These are phyloP conservation scores for Globisporangium barbulae DNA, from an alignment of 352 stramenopile species.

Conservation along the genomic window DNA sequence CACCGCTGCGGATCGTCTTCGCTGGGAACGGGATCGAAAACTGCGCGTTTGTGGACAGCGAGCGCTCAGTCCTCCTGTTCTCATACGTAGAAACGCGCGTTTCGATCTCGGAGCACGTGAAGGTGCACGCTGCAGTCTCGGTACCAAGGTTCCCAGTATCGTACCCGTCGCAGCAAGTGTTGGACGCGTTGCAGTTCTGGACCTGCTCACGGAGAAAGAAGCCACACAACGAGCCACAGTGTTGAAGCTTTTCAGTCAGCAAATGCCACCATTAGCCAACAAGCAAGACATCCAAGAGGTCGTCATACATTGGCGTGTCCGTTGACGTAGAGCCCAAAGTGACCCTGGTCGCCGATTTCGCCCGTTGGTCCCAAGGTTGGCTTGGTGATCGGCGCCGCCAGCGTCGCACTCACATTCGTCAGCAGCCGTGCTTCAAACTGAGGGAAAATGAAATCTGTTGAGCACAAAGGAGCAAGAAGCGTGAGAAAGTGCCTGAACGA, in stretches of 20 bases:
- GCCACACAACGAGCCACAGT: background rate
- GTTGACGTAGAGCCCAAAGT: conserved; percentile 89
- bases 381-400: conserved; percentile 25
- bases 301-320: conserved; percentile 68
- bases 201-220: conserved; percentile 33
- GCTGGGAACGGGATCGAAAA: conserved; percentile 36
- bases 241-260: background rate
- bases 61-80: conserved; percentile 34
- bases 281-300: background rate
- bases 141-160: conserved; percentile 2
- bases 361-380: conserved; percentile 78
- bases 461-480: background rate
- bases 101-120: conserved; percentile 46
- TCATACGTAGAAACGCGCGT: conserved; percentile 30
- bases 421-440: conserved; percentile 69
- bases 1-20: conserved; percentile 35
- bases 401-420: conserved; percentile 62
- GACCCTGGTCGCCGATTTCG: conserved; percentile 85
- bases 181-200: conserved; percentile 89
- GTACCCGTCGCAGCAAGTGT: conserved; percentile 84
- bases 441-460: conserved; percentile 73
- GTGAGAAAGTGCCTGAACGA: background rate
- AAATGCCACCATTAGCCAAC: background rate
- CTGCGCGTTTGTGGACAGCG: conserved; percentile 40
- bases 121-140: conserved; percentile 26